Percentiles rank a stretch among this genome's conserved stretches.
Conservation (phyloP, 2,329 filamentous ascomycete species). For the Drechslerella stenobrocha region DNA sequence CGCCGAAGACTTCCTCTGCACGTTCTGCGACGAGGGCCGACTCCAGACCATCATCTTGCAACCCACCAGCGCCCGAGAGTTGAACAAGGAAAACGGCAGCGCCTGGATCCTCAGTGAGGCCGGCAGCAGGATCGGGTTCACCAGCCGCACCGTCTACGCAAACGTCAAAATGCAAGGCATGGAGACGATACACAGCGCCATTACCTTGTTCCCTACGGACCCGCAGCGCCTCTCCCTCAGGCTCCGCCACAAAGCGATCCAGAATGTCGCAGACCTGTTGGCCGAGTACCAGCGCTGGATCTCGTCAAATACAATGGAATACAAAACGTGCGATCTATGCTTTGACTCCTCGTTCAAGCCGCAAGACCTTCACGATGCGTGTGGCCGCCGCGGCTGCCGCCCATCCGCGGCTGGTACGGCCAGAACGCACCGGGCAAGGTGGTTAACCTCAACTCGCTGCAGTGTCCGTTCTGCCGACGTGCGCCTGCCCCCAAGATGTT, state of each 20-base stretch:
- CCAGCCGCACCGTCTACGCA: slow-evolving; percentile 57
- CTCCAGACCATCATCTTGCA: slow-evolving; percentile 55
- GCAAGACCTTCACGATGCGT: slow-evolving; percentile 57
- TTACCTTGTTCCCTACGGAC: slow-evolving; percentile 55
- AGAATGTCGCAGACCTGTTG: slow-evolving; percentile 56
- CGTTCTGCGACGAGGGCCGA: slow-evolving; percentile 56
- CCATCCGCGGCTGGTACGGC: slow-evolving; percentile 59
- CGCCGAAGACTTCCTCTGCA: slow-evolving; percentile 57
- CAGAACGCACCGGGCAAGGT: slow-evolving; percentile 58
- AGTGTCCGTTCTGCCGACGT: slow-evolving; percentile 61
- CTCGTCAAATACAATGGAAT: slow-evolving; percentile 53
- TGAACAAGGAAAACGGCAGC: slow-evolving; percentile 57
- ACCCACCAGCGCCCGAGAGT: slow-evolving; percentile 56
- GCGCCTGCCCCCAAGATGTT: slow-evolving; percentile 56
- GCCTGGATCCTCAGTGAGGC: slow-evolving; percentile 59
- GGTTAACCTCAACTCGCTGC: slow-evolving; percentile 60
- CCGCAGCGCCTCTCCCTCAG: slow-evolving; percentile 51
- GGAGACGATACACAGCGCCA: slow-evolving; percentile 55
- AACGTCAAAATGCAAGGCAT: slow-evolving; percentile 55
- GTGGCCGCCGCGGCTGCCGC: slow-evolving; percentile 58
- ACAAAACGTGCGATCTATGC: slow-evolving; percentile 59
- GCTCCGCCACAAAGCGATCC: slow-evolving; percentile 57
- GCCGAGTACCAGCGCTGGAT: slow-evolving; percentile 56
- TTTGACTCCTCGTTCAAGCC: slow-evolving; percentile 56
- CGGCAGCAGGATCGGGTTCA: slow-evolving; percentile 56